These are phyloP conservation scores for Tetrahymena borealis DNA, from an alignment of 73 alveolate species.

Conservation along the genomic window DNA sequence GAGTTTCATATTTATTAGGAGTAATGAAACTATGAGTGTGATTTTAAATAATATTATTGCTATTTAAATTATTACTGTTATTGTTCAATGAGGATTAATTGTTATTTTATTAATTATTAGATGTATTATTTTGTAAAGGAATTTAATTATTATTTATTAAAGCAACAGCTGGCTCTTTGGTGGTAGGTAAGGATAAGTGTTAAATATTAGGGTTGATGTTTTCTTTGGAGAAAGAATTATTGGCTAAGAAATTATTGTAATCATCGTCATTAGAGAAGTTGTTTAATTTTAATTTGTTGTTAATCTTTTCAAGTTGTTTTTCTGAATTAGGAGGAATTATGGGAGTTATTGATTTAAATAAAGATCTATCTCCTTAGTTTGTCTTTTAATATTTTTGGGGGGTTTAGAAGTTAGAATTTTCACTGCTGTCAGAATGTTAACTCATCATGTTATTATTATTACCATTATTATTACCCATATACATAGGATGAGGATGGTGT, in stretches of 20 bases:
- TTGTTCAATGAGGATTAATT: neutral
- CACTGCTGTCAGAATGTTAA: neutral
- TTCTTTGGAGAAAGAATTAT: neutral
- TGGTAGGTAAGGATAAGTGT: neutral
- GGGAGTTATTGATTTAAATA: neutral
- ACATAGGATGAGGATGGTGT: neutral
- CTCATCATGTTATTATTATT: no score
- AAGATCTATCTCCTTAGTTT: neutral
- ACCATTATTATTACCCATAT: neutral
- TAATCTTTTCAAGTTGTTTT: neutral
- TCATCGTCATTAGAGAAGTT: neutral
- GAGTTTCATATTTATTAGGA: neutral
- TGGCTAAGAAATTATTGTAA: neutral
- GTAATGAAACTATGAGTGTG: neutral
- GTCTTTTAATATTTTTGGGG: neutral
- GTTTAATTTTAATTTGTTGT: neutral
- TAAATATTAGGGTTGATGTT: neutral
- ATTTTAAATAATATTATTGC: neutral
- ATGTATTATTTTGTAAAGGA: neutral
- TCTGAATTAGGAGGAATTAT: neutral
- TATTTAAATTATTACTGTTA: neutral
- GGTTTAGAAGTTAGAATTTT: neutral
- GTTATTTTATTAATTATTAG: neutral
- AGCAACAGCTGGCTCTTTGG: neutral
- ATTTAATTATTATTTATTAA: neutral